phyloP scores from a whole-genome alignment of 2,329 filamentous ascomycete genomes.

The Eutypa lata region DNA sequence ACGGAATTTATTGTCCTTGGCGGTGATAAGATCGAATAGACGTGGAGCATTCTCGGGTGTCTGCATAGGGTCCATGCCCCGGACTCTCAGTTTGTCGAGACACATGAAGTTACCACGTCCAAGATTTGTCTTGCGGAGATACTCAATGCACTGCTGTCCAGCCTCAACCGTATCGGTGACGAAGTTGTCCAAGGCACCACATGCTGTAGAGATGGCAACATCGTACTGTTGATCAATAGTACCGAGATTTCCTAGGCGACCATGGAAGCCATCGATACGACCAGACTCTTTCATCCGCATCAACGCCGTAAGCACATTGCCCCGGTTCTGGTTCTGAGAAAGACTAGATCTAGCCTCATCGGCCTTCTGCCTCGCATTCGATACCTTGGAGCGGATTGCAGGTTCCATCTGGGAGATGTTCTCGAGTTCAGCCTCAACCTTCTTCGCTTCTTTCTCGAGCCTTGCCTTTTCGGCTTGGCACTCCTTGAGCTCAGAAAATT shows the following conservation, averaged over 20 bases:
- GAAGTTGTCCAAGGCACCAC: slow-evolving; percentile 87
- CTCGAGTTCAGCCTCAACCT: slow-evolving; percentile 68
- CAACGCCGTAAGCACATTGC: slow-evolving; percentile 85
- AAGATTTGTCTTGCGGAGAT: slow-evolving; percentile 94
- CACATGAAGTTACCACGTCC: slow-evolving; percentile 97
- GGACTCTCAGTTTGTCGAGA: slow-evolving; percentile 77
- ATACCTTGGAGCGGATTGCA: slow-evolving; percentile 78
- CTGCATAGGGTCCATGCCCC: slow-evolving; percentile 74
- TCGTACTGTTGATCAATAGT: slow-evolving; percentile 93
- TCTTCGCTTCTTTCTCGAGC: slow-evolving; percentile 71
- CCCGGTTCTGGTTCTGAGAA: slow-evolving; percentile 85
- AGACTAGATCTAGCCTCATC: slow-evolving; percentile 92
- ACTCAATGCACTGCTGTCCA: slow-evolving; percentile 96
- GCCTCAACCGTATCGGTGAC: slow-evolving; percentile 95
- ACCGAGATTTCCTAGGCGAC: slow-evolving; percentile 88
- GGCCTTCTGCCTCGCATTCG: slow-evolving; percentile 86
- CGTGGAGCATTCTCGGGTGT: slow-evolving; percentile 92
- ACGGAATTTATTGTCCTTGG: slow-evolving; percentile 81
- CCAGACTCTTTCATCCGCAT: slow-evolving; percentile 96
- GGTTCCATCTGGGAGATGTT: slow-evolving; percentile 76
- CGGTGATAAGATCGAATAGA: slow-evolving; percentile 86
- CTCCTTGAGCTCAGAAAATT: slow-evolving; percentile 70
- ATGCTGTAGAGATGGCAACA: slow-evolving; percentile 96
- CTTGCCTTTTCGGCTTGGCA: slow-evolving; percentile 70
- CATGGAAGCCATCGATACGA: slow-evolving; percentile 95